Conservation (phyloP, 345 rosid species). For the Corymbia maculata region DNA sequence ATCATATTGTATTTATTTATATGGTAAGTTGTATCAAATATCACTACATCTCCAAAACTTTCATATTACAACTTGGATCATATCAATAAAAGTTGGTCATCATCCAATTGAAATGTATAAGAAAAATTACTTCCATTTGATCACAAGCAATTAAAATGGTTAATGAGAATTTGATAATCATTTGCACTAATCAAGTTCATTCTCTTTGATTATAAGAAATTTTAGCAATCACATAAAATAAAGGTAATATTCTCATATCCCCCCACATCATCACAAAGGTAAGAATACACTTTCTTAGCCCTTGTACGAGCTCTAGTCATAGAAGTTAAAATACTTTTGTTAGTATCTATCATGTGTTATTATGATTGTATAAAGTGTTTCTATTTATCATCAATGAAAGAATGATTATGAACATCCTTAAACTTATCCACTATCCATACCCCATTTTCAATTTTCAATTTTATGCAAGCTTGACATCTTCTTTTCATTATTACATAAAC, state of each 20-base stretch:
- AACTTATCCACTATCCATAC: too few species aligned
- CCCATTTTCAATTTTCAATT: too few species aligned
- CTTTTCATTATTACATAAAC: too few species aligned
- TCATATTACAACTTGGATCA: background rate
- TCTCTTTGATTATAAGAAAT: background rate
- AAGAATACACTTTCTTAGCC: background rate
- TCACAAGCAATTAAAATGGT: background rate
- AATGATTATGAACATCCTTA: background rate
- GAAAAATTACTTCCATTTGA: background rate
- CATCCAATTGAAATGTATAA: background rate
- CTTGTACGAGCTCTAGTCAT: too few species aligned
- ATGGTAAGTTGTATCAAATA: background rate
- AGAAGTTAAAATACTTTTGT: background rate
- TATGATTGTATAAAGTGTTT: background rate
- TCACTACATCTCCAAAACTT: slow-evolving; percentile 1
- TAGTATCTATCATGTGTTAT: background rate
- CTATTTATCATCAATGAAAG: background rate
- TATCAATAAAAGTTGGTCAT: background rate
- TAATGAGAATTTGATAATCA: background rate
- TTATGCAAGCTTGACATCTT: too few species aligned
- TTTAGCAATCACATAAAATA: background rate
- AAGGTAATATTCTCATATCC: background rate
- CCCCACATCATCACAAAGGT: background rate
- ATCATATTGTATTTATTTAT: slow-evolving; percentile 1
- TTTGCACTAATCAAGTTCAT: background rate